Evolutionary conservation across 306 rosid genomes (phyloP).

Genomic region (Cucurbita argyrosperma): DNA sequence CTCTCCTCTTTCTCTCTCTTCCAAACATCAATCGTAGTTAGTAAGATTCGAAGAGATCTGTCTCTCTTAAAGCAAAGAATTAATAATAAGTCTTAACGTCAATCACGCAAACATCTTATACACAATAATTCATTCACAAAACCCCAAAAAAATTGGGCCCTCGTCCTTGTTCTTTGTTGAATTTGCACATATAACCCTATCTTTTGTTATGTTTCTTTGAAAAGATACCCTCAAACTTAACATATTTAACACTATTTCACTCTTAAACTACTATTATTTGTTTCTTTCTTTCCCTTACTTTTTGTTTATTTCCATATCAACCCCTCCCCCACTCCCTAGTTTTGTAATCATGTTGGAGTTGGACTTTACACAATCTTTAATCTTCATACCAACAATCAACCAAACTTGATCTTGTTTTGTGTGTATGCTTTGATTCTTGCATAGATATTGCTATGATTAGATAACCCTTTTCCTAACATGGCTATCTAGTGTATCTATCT

Average conservation of each 20-base stretch:
- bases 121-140: neutral
- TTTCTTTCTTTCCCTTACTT: neutral
- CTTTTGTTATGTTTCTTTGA: neutral
- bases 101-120: conserved; percentile 9
- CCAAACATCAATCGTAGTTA: conserved; percentile 4
- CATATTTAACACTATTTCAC: neutral
- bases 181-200: neutral
- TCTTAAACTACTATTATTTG: neutral
- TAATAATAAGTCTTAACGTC: conserved; percentile 9
- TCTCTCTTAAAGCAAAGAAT: neutral
- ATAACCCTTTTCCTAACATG: neutral
- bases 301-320: neutral
- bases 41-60: conserved; percentile 10
- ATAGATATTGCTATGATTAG: neutral
- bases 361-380: neutral
- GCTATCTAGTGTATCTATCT: no score
- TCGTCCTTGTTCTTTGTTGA: neutral
- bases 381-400: neutral
- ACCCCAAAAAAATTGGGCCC: neutral
- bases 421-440: neutral
- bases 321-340: neutral
- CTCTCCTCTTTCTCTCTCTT: neutral
- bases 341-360: neutral
- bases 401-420: neutral
- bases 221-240: neutral